Conservation (phyloP, 768 basidiomycete genomes). For the Hydnum rufescens region DNA sequence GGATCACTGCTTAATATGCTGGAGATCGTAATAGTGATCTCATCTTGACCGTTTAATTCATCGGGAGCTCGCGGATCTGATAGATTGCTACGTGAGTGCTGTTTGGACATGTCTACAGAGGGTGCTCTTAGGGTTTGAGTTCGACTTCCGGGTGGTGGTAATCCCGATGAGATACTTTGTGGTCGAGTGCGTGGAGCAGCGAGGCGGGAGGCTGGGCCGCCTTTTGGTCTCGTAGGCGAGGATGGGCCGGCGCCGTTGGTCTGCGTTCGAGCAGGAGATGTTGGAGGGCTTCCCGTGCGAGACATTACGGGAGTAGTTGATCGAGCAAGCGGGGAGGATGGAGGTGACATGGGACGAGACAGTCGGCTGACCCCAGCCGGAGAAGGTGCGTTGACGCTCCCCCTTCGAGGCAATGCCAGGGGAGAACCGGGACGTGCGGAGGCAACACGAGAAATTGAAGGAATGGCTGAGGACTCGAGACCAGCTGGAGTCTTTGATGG, state of each 20-base stretch:
- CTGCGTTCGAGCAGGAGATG: background rate
- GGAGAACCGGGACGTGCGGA: slow-evolving; percentile 32
- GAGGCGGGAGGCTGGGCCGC: slow-evolving; percentile 53
- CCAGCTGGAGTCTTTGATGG: slow-evolving; percentile 26
- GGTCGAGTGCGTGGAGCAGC: slow-evolving; percentile 41
- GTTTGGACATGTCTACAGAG: too few relatives aligned
- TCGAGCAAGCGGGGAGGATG: background rate
- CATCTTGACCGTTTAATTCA: slow-evolving; percentile 14
- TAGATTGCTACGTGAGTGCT: too few relatives aligned
- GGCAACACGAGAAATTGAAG: slow-evolving; percentile 35
- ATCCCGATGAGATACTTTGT: slow-evolving; percentile 12
- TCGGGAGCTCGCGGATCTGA: too few relatives aligned
- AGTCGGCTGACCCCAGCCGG: background rate
- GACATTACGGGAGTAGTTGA: too few relatives aligned
- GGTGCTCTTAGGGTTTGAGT: too few relatives aligned
- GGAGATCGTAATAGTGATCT: slow-evolving; percentile 66
- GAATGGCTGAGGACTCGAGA: slow-evolving; percentile 17
- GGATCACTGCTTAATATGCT: slow-evolving; percentile 80
- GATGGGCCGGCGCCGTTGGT: background rate
- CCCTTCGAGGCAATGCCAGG: slow-evolving; percentile 11
- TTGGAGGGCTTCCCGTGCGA: background rate
- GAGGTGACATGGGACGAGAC: background rate
- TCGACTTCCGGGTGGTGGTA: too few relatives aligned
- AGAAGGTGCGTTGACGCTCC: background rate
- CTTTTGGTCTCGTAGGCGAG: slow-evolving; percentile 29